Base-by-base conservation (phyloP, 768 basidiomycete species). In the Tubosaeta sp. region DNA sequence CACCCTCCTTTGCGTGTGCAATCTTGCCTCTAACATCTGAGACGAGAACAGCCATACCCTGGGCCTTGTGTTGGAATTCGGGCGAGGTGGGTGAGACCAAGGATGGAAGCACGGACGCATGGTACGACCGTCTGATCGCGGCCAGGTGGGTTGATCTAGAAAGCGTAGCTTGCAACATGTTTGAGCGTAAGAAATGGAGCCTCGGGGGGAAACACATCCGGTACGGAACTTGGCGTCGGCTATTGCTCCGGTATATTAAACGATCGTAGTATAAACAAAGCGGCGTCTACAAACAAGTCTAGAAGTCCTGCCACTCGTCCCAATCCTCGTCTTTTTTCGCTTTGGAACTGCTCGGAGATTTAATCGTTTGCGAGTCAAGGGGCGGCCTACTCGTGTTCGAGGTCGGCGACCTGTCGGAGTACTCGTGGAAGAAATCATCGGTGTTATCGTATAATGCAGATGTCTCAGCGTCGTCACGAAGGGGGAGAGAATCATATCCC, bases 221-320 rank as follows among this genome's bases (percentile, higher is more conserved):
- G 61, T 13, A 61, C 64, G 64, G 64, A 66, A 55, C 64, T 51
- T 57, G 47, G n/a, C 14, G 26, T 49, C 58, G 62, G 57, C 32
- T 54, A 51, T 22, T 49, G 33, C 13, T 38, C 51, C 53, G 44
- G 55, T 50, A 22, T 45, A 55, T 38, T 50, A 26, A 27, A 17
- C 11, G 42, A 37, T 50, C n/a, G 26, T 44, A 37, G 33, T 43
- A 16, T 35, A 27, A 6, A 49, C 22, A 39, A 29, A 31, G 29
- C 22, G 33, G 22, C 16, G 43, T 45, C 41, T 50, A 51, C 37
- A 11, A 42, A 43, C 25, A 33, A 37, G 45, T 50, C 73, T 80
- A 90, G 59, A 89, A 89, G 65, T 88, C 86, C 68, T 89, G 84
- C 88, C 88, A 90, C 45, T 87, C 87, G 55, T 85, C 82, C 83